phyloP scores from a whole-genome alignment of 108 stramenopile species.

The Nannochloropsis salina region DNA sequence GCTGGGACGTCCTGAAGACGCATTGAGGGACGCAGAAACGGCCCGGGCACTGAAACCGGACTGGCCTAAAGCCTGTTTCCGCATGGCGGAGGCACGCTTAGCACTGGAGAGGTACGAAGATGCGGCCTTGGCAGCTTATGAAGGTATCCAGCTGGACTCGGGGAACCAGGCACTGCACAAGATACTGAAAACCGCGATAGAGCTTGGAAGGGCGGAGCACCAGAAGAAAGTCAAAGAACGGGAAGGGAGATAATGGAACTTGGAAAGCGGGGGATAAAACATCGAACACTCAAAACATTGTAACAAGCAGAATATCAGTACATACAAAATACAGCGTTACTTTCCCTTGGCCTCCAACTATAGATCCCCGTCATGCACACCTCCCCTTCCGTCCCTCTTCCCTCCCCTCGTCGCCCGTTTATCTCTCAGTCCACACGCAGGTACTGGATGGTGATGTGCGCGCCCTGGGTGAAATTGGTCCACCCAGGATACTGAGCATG shows the following conservation, averaged over 20 bases:
- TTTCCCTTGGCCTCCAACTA: too few relatives aligned
- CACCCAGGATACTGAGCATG: background rate
- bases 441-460: background rate
- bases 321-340: too few relatives aligned
- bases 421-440: background rate
- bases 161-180: conserved; percentile 55
- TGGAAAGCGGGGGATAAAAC: background rate
- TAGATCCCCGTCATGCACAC: too few relatives aligned
- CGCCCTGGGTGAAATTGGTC: background rate
- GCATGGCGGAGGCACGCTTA: conserved; percentile 61
- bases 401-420: background rate
- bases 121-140: conserved; percentile 56
- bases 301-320: too few relatives aligned
- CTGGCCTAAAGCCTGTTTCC: conserved; percentile 65
- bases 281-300: too few relatives aligned
- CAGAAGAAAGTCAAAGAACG: background rate
- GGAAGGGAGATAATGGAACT: background rate
- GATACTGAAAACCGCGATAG: conserved; percentile 52
- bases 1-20: conserved; percentile 32
- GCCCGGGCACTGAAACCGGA: conserved; percentile 47
- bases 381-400: background rate
- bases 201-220: conserved; percentile 50
- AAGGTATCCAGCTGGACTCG: conserved; percentile 57
- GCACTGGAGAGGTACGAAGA: conserved; percentile 60
- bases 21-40: conserved; percentile 50